Evolutionary conservation across 306 rosid species (phyloP), one percentile per base, ranked within the genome.

Genomic region (Pterocarpus macrocarpus): DNA sequence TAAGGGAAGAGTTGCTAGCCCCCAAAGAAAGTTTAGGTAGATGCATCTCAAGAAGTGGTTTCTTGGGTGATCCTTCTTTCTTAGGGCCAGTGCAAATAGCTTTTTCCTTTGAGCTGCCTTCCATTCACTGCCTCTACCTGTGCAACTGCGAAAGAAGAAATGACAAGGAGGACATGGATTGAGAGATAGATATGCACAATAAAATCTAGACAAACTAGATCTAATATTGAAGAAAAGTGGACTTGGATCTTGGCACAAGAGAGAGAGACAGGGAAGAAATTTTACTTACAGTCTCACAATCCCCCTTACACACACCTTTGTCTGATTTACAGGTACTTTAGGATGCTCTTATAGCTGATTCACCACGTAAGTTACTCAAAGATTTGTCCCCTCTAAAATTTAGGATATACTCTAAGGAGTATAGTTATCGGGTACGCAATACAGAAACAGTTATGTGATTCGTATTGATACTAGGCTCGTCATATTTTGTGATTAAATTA

Each of bases 11-110:
- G 34, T 10, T 49, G 30, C 3, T 62, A 38, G 78, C 17, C 7
- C 76, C 30, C 32, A 62, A 59, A 75, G 84, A 78, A n/a, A 45
- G 43, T 32, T 73, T 75, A 13, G 78, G 17, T 79, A 71, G 78
- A 75, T 28, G n/a, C 76, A 55, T 11, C 2, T 4, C 1, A 44
- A 13, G 5, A 59, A 59, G 17, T 2, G 12, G 34, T 34, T 36
- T 78, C 41, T 56, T 13, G 35, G 69, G 36, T 44, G 65, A 13
- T 8, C 75, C n/a, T 33, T 32, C 43, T 2, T 8, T 1, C 28
- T 22, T 22, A 22, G 28, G 28, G 28, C 28, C n/a, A 0, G 14
- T 8, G 12, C 12, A 6, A 53, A 64, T 36, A 14, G 8, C 14
- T 30, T 63, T 63, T 72, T 10, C 35, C 4, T 61, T 36, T 0